Conservation (phyloP, 164 flowering plant genomes). For the Vitis vinifera region DNA sequence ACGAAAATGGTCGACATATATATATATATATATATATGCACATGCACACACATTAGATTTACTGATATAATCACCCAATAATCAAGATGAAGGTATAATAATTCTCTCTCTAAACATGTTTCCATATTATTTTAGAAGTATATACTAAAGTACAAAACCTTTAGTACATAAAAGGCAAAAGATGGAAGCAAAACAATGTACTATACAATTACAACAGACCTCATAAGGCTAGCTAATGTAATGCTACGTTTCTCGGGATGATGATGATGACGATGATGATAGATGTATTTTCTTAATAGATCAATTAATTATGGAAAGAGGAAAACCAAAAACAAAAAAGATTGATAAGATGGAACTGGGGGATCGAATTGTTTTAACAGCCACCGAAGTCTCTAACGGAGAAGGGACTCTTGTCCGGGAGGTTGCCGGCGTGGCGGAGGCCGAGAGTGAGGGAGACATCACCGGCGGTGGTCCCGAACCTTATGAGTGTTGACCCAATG, state of each 20-base stretch:
- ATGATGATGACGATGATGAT: no score
- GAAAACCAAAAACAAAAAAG: background rate
- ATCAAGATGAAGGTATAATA: background rate
- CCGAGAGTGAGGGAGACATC: slow-evolving; percentile 88
- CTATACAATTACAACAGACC: slow-evolving; percentile 27
- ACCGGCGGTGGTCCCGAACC: slow-evolving; percentile 61
- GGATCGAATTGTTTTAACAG: slow-evolving; percentile 17
- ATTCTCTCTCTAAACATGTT: background rate
- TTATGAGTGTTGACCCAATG: slow-evolving; percentile 39
- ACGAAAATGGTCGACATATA: background rate
- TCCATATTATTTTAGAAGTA: slow-evolving; percentile 6
- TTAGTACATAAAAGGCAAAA: slow-evolving; percentile 3
- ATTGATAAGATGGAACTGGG: background rate
- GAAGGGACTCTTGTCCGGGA: slow-evolving; percentile 63
- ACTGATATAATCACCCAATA: no score
- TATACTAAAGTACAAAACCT: slow-evolving; percentile 14
- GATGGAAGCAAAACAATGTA: slow-evolving; percentile 9
- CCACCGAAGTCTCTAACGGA: slow-evolving; percentile 52
- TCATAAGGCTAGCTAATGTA: slow-evolving; percentile 13
- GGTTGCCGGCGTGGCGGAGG: slow-evolving; percentile 72
- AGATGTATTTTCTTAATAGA: slow-evolving; percentile 9
- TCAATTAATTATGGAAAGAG: background rate
- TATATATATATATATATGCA: background rate
- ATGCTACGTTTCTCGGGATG: slow-evolving; percentile 12
- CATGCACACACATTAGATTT: background rate